phyloP scores from a whole-genome alignment of 257 asterid genomes.

The Plantago elongata region DNA sequence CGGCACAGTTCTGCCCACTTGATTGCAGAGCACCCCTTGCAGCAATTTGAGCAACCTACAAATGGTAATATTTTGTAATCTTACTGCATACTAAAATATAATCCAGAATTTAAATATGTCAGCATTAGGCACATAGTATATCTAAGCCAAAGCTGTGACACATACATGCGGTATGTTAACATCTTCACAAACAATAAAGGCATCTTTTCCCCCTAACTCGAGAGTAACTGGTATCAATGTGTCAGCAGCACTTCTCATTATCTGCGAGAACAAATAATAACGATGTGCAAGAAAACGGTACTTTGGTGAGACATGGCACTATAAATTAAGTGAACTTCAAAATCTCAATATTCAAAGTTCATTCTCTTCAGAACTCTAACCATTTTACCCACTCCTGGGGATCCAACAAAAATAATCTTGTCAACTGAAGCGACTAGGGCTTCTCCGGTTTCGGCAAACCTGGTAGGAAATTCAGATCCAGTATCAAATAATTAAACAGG shows the following conservation, averaged over 20 bases:
- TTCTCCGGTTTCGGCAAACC: conserved; percentile 99
- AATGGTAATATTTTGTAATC: conserved; percentile 21
- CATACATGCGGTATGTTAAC: conserved; percentile 84
- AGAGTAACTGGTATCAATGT: conserved; percentile 89
- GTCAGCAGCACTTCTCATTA: conserved; percentile 88
- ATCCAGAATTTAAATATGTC: conserved; percentile 4
- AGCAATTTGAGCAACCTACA: conserved; percentile 96
- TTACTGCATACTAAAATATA: not conserved
- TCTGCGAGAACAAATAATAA: conserved; percentile 39
- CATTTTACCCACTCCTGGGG: conserved; percentile 96
- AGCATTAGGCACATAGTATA: conserved; percentile 10
- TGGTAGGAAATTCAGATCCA: conserved; percentile 34
- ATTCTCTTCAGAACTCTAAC: conserved; percentile 34
- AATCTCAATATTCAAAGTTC: not conserved
- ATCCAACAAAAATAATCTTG: conserved; percentile 93
- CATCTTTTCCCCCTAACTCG: conserved; percentile 99
- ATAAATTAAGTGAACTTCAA: conserved; percentile 15
- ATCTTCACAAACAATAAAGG: conserved; percentile 96
- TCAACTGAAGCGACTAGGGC: conserved; percentile 89
- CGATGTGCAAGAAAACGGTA: conserved; percentile 9
- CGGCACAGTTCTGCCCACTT: conserved; percentile 98
- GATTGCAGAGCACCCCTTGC: conserved; percentile 94
- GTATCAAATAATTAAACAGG: conserved; percentile 22
- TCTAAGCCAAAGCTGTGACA: conserved; percentile 23
- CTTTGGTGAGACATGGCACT: conserved; percentile 12